Evolutionary conservation across 2,329 filamentous ascomycete genomes (phyloP), one percentile per base, ranked within the genome.

Genomic region (Periconia macrospinosa): DNA sequence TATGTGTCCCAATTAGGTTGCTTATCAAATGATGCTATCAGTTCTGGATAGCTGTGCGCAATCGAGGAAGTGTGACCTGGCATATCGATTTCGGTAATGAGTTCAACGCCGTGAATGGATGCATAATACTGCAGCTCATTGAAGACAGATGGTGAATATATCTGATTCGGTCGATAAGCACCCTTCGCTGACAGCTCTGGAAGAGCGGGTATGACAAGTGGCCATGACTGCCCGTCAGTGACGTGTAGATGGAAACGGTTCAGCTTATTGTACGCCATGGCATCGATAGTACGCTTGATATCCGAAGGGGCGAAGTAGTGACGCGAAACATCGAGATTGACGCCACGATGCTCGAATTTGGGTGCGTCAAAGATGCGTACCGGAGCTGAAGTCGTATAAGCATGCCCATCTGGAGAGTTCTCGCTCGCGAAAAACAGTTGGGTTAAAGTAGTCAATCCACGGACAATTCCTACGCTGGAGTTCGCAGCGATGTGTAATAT

Each of bases 161-260:
- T 83, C 48, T 90, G 78, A 44, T 83, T 83, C 17, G 81, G 78
- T 20, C 81, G 79, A 68, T 95, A 95, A 1, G 90, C 87, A 35
- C 91, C 91, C 70, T 90, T 87, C 49, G 79, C 74, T 2, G 90
- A 81, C 2, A 96, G 79, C 54, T 87, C 82, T 3, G 91, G 89
- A 57, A 96, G 75, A 2, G 88, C 75, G 1, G 90, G 89, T 47
- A 96, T 87, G 61, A 91, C 90, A 20, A 96, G 78, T 0, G 91
- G 91, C 88, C 91, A 95, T 3, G 90, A 90, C 73, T 95, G 91
- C 15, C 88, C 86, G 72, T 95, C 91, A 5, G 90, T 94, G 53
- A 88, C 81, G 76, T 95, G 91, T 50, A 93, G 78, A 73, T 94
- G 91, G 52, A 95, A 80, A 6, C 86, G 81, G 75, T 94, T 94